Conservation (phyloP, 169 alveolate genomes). For the Toxoplasma gondii region DNA sequence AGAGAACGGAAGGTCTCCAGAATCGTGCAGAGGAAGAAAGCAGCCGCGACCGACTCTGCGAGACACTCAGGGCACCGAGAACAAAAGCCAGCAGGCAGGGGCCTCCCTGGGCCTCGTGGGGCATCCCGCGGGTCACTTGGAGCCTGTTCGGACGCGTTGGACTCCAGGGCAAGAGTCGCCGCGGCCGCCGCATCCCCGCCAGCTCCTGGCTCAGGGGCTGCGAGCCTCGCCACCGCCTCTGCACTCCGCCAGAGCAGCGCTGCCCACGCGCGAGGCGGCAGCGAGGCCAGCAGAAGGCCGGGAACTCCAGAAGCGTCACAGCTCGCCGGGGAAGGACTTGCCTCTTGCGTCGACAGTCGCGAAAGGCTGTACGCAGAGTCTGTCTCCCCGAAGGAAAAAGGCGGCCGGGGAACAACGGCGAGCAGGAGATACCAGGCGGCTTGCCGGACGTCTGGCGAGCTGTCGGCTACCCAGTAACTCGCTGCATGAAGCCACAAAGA, state of each 20-base stretch:
- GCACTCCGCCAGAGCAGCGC: neutral
- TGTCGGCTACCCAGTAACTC: neutral
- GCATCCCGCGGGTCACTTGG: neutral
- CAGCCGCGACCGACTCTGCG: conserved; percentile 11
- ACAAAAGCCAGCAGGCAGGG: conserved; percentile 30
- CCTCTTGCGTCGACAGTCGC: neutral
- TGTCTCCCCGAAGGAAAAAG: neutral
- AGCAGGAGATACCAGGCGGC: conserved; percentile 14
- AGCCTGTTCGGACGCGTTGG: neutral
- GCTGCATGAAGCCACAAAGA: neutral
- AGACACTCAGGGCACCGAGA: conserved; percentile 28
- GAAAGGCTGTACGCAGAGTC: neutral
- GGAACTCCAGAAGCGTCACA: too few species aligned
- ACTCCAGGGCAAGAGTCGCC: neutral
- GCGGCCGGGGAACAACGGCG: neutral
- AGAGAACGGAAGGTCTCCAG: neutral
- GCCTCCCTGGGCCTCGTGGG: neutral
- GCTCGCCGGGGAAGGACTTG: neutral
- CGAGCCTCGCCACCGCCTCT: neutral
- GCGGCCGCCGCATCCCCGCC: neutral
- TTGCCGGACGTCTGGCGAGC: neutral
- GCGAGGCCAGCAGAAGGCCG: neutral
- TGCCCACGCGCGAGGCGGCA: neutral
- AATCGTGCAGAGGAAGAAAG: neutral
- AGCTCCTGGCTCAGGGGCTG: neutral